Evolutionary conservation across 2,329 filamentous ascomycete species (phyloP).

Genomic region (Balansia obtecta): DNA sequence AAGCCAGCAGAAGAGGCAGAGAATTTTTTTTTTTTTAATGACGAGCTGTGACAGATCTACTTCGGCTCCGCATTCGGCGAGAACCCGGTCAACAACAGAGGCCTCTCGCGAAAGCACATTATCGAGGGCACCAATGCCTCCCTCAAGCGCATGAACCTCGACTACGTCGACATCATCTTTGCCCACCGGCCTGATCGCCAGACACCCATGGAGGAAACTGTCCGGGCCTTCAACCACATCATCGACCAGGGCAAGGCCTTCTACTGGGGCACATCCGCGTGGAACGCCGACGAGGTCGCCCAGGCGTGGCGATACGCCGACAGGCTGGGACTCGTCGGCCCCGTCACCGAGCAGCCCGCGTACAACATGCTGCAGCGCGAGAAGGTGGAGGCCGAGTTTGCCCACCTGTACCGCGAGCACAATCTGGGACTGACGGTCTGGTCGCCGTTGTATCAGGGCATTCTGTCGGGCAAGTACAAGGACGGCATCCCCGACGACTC

Average conservation of each 20-base stretch:
- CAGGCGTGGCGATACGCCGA: conserved; percentile 50
- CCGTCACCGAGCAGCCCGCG: conserved; percentile 53
- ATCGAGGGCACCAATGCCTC: conserved; percentile 51
- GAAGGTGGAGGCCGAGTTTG: conserved; percentile 52
- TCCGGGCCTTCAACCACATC: conserved; percentile 58
- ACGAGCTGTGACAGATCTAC: conserved; percentile 36
- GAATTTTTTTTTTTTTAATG: too few relatives aligned
- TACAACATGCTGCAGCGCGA: conserved; percentile 52
- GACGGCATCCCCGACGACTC: conserved; percentile 47
- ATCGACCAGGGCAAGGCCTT: conserved; percentile 56
- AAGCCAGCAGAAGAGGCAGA: too few relatives aligned
- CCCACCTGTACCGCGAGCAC: conserved; percentile 45
- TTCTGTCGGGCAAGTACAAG: conserved; percentile 57
- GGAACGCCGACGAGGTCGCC: conserved; percentile 53
- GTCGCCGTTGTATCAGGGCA: conserved; percentile 43
- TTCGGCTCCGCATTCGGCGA: conserved; percentile 49
- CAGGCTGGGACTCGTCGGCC: conserved; percentile 46
- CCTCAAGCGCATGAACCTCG: conserved; percentile 42
- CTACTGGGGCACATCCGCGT: conserved; percentile 61
- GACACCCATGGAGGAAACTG: conserved; percentile 59
- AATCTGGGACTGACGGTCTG: conserved; percentile 52
- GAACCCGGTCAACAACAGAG: conserved; percentile 53
- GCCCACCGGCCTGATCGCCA: conserved; percentile 55
- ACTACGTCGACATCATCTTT: conserved; percentile 57
- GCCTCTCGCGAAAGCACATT: conserved; percentile 57